Base-by-base conservation (phyloP, 352 stramenopile genomes). In the Blastocystis sp. region DNA sequence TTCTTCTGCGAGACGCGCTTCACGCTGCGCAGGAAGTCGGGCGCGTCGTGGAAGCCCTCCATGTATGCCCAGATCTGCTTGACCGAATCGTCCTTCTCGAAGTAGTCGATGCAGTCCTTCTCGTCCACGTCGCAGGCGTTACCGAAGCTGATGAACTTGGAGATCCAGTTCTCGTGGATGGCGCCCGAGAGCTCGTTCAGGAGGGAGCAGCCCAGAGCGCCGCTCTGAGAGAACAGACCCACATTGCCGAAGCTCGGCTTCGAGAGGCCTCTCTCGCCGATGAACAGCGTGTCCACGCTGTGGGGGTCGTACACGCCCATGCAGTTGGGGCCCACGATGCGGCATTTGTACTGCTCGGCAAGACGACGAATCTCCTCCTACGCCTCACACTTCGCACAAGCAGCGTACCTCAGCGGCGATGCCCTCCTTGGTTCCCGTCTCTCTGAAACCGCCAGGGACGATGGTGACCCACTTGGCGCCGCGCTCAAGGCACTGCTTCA, bases 21-120 rank as follows among this genome's bases (percentile, higher is more conserved):
- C n/a, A 76, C 61, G 39, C 61, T 88, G 39, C 63, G 31, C 16
- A 88, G 9, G 59, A 88, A 88, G 6, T 88, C 61, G 31, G 77
- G 77, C 37, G 77, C 77, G 51, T 88, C 33, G 51, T 88, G 77
- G 77, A 88, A 88, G 26, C 77, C 77, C n/a, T 88, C 77, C 63
- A 88, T 76, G 51, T 88, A 88, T 2, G 63, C 61, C 77, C 77
- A 88, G 63, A 70, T 76, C 63, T 88, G 77, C 51, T 88, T 88
- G 6, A 76, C 63, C 12, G 61, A 60, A 16, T 62, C 41, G 10
- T 88, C 77, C 3, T 69, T n/a, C 39, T 88, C 63, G 51, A 70
- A 88, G 51, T 76, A 88, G 45, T 88, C 61, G 37, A 88, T 88
- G n/a, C 77, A 70, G 63, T 88, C 77, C 37, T 70, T 88, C 63